phyloP scores from a whole-genome alignment of 495 filamentous ascomycete species.

The Cryomyces minteri region DNA sequence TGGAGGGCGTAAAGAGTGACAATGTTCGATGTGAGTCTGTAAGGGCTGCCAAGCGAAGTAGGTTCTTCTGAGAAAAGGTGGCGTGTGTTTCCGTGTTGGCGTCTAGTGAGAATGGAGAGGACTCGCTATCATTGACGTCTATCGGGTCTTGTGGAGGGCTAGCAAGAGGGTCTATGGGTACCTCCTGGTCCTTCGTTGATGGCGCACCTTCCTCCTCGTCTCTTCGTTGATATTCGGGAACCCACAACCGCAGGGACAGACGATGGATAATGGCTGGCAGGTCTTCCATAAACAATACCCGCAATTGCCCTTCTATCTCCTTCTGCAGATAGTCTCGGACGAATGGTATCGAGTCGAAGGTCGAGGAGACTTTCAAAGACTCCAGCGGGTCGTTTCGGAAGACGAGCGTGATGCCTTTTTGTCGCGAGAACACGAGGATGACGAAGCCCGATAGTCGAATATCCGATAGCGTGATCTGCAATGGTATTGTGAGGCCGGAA shows the following conservation, averaged over 20 bases:
- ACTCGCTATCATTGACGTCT: slow-evolving; percentile 41
- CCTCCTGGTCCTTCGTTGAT: slow-evolving; percentile 26
- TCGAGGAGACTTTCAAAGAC: slow-evolving; percentile 93
- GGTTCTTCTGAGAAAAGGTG: slow-evolving; percentile 79
- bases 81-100: slow-evolving; percentile 58
- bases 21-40: slow-evolving; percentile 71
- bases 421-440: slow-evolving; percentile 88
- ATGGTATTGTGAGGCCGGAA: slow-evolving; percentile 83
- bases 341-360: slow-evolving; percentile 96
- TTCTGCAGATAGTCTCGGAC: slow-evolving; percentile 93
- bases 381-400: slow-evolving; percentile 97
- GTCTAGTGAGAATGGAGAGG: slow-evolving; percentile 57
- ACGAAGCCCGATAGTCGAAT: slow-evolving; percentile 96
- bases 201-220: slow-evolving; percentile 34
- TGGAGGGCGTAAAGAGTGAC: slow-evolving; percentile 68
- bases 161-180: slow-evolving; percentile 55
- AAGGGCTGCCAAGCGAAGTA: slow-evolving; percentile 56
- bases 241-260: slow-evolving; percentile 77
- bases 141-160: slow-evolving; percentile 62
- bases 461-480: slow-evolving; percentile 91
- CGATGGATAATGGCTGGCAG: slow-evolving; percentile 90
- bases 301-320: slow-evolving; percentile 87
- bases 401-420: slow-evolving; percentile 89
- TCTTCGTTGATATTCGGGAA: slow-evolving; percentile 57
- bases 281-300: slow-evolving; percentile 92